A percentile compares a stretch with the other conserved stretches of the same genome.
phyloP scores from a whole-genome alignment of 176 grass and related monocot species.

The Bolboschoenus planiculmis region DNA sequence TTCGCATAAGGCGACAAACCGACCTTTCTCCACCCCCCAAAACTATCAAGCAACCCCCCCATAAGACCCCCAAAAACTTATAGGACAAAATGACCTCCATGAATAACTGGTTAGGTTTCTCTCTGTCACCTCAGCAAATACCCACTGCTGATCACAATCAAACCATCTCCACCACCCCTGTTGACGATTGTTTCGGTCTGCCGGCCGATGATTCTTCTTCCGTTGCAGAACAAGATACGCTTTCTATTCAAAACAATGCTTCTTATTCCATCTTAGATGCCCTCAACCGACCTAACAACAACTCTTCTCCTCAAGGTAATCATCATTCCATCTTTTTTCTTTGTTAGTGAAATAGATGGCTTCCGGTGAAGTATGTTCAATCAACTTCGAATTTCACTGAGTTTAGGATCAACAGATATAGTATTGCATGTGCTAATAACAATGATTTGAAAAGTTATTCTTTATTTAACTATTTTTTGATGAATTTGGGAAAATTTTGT shows the following conservation, averaged over 20 bases:
- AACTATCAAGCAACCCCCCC: not conserved
- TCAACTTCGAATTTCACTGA: not conserved
- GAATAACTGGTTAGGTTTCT: constrained; percentile 65
- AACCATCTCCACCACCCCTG: not conserved
- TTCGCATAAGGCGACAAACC: constrained; percentile 16
- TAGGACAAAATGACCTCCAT: constrained; percentile 32
- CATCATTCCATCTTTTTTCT: not conserved
- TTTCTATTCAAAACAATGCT: constrained; percentile 24
- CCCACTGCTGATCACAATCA: constrained; percentile 9
- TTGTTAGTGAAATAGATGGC: not conserved
- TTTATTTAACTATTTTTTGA: not conserved
- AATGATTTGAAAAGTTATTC: not conserved
- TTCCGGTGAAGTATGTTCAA: not conserved
- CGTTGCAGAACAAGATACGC: constrained; percentile 4
- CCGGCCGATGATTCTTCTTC: constrained; percentile 21
- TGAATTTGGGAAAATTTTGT: not conserved
- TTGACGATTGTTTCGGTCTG: not conserved
- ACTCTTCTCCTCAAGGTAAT: constrained; percentile 13
- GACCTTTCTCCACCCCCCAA: constrained; percentile 13
- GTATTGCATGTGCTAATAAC: not conserved
- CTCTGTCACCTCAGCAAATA: constrained; percentile 36
- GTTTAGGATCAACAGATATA: not conserved
- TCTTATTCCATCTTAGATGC: constrained; percentile 30
- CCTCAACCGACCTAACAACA: constrained; percentile 13
- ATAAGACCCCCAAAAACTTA: not conserved